Evolutionary conservation across 192 early-diverging fungal species (phyloP), one percentile per base, ranked within the genome.

Genomic region (Paraglomus occultum): DNA sequence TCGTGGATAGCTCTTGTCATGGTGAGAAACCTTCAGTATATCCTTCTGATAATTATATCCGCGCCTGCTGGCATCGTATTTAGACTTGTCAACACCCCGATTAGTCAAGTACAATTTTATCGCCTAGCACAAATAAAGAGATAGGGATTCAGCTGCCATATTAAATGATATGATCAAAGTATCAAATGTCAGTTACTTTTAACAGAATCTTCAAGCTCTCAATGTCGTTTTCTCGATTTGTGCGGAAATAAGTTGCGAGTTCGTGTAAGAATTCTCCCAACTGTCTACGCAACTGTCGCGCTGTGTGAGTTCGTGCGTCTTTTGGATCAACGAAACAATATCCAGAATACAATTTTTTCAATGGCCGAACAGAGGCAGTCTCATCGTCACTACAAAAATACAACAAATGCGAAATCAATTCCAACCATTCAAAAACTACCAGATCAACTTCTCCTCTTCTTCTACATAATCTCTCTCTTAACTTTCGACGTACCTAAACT

Each of bases 171-270:
- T 40, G 5, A 39, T 42, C 40, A 45, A 52, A 59, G 1, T 17
- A 15, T 51, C 44, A 17, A 20, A 6, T 0, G 17, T 14, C 14
- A 31, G 14, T 51, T 67, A 86, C 77, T 51, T 87, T 84, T 48
- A 92, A 75, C 38, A 92, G 54, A 18, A 80, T 77, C 61, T 91
- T 91, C 66, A 89, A 81, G 68, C 83, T 86, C 61, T 90, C 91
- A 2, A 91, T 86, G 74, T 94, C 91, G 73, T 94, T 91, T 52
- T 89, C 90, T 12, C 82, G 77, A 6, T 78, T 70, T 0, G 65
- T 72, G 12, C 70, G 75, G 71, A 91, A 85, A 60, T 77, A 83
- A 5, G 22, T 60, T 23, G 87, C 80, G 7, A 85, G 61, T 14
- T 82, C 70, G 43, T 84, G 82, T 5, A 92, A 54, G 14, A 85